phyloP scores from a whole-genome alignment of 352 stramenopile species.

The Pythium rishiriense region DNA sequence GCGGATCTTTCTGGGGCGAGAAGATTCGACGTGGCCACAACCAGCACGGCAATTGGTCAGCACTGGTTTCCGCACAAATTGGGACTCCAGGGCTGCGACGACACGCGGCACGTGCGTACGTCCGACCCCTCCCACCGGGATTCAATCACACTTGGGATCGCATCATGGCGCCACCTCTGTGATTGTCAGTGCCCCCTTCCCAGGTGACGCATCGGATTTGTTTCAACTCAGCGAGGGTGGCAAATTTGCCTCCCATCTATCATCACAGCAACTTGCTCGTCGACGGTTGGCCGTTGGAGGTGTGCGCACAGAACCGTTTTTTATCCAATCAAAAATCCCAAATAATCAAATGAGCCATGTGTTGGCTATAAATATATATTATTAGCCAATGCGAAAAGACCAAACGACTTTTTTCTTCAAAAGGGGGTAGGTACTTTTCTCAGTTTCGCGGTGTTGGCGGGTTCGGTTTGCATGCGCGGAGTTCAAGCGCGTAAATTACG shows the following conservation, averaged over 20 bases:
- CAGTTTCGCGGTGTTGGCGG: slow-evolving; percentile 20
- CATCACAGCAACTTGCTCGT: slow-evolving; percentile 11
- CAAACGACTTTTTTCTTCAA: background rate
- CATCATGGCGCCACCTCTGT: background rate
- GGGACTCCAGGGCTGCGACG: too few relatives aligned
- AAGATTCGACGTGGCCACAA: slow-evolving; percentile 12
- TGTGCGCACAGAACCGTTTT: slow-evolving; percentile 5
- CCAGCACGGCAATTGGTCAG: slow-evolving; percentile 11
- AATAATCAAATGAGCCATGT: background rate
- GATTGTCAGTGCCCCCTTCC: background rate
- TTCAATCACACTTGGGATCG: slow-evolving; percentile 2
- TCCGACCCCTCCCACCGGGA: background rate
- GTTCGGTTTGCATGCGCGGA: slow-evolving; percentile 35
- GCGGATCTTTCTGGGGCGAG: slow-evolving; percentile 14
- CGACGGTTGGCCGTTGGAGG: slow-evolving; percentile 5
- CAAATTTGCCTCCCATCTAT: background rate
- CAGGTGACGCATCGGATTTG: slow-evolving; percentile 22
- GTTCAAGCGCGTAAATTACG: slow-evolving; percentile 36
- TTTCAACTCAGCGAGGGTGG: slow-evolving; percentile 5
- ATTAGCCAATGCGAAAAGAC: too few relatives aligned
- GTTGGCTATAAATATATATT: background rate
- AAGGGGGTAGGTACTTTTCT: background rate
- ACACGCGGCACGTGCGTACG: slow-evolving; percentile 4
- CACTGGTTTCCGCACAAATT: too few relatives aligned
- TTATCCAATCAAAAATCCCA: background rate